Base-by-base conservation (phyloP, 1,139 yeast species). In the Saccharomyces hybrid region DNA sequence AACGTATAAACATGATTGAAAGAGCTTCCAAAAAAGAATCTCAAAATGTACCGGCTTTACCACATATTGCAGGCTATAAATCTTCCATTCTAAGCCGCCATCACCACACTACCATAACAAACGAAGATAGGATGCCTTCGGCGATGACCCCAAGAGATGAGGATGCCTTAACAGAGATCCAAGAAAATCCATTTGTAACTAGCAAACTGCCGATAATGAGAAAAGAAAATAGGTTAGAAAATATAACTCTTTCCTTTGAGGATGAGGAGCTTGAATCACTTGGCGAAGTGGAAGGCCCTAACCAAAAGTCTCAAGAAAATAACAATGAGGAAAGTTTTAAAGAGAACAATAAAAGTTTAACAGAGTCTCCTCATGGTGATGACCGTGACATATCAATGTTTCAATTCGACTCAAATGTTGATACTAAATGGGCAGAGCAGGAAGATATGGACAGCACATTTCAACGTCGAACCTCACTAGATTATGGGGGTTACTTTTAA, bases 381-480 rank as follows among this genome's bases (percentile, higher is more conserved):
- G 57, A 55, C 44, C 50, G 50, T 51, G 54, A 50, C 8, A 34
- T 44, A 30, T 48, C 49, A 9, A 50, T 50, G 52, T 50, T 44
- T 14, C 52, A 50, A n/a, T 48, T 64, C 25, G 61, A 59, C 32
- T 41, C 54, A 4, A 50, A 59, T 34, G 51, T 54, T 13, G 59
- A 62, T 51, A 54, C 62, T 4, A 60, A 62, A 30, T 62, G 65
- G 42, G 63, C 60, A 28, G 71, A 67, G 52, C 52, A 62, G 49
- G 68, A 63, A 51, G 70, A 67, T 51, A 65, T 67, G 69, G 66
- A 67, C 32, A 62, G 63, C 50, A 64, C 70, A 5, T 68, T 68
- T 50, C 70, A 66, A 57, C 61, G 71, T 52, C 62, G 70, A 51
- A 67, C 63, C 30, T 68, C 70, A 1, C 49, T 68, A 44, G 69